Evolutionary conservation across 495 filamentous ascomycete genomes (phyloP).

Genomic region (Ascobolus immersus): DNA sequence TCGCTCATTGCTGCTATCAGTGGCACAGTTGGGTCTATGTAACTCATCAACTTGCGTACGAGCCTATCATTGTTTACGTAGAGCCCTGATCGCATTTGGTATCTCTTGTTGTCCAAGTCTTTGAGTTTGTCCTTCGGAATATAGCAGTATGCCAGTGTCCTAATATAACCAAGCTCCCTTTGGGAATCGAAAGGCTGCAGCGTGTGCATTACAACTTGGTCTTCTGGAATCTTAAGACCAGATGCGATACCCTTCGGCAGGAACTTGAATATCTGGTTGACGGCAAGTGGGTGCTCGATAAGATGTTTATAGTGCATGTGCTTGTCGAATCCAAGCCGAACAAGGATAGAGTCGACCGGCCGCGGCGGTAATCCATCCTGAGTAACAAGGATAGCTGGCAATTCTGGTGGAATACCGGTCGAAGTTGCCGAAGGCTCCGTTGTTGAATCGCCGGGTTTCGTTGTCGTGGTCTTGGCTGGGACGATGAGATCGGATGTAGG

Average conservation of each 20-base stretch:
- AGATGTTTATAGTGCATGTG: constrained; percentile 66
- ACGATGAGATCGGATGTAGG: constrained; percentile 12
- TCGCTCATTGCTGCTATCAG: constrained; percentile 34
- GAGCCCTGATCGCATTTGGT: constrained; percentile 39
- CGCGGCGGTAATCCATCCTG: constrained; percentile 15
- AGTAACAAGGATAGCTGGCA: constrained; percentile 57
- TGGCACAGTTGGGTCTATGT: constrained; percentile 69
- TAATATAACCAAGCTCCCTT: constrained; percentile 44
- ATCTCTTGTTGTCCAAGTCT: constrained; percentile 35
- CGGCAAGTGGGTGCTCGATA: constrained; percentile 36
- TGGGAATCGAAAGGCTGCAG: constrained; percentile 59
- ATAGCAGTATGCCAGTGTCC: constrained; percentile 51
- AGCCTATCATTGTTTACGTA: constrained; percentile 39
- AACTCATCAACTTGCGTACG: constrained; percentile 39
- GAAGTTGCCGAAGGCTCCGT: constrained; percentile 12
- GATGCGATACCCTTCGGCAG: constrained; percentile 51
- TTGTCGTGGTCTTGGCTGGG: neutral
- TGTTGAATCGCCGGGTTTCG: neutral
- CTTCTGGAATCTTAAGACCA: constrained; percentile 26
- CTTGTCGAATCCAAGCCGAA: constrained; percentile 66
- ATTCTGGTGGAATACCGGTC: constrained; percentile 30
- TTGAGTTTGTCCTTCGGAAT: constrained; percentile 42
- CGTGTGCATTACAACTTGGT: constrained; percentile 37
- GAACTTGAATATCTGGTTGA: constrained; percentile 65
- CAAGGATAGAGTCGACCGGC: constrained; percentile 38